These are phyloP conservation scores for Apiotrichum domesticum DNA, from an alignment of 1,284 basidiomycete genomes.

Conservation along the genomic window DNA sequence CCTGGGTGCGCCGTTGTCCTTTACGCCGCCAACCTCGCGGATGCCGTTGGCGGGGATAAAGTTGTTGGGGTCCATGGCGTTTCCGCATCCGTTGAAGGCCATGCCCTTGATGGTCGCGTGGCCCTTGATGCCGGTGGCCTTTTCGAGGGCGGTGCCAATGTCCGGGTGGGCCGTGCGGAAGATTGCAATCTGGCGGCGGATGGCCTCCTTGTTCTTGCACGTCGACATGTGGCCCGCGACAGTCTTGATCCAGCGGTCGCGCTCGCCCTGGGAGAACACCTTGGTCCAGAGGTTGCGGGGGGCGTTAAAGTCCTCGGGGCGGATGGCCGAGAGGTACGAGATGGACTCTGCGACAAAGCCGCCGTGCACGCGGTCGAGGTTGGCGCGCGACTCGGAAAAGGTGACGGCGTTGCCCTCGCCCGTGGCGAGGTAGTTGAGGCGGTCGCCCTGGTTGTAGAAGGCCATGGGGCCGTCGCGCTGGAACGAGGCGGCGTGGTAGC, in stretches of 20 bases:
- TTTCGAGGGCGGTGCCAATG: constrained; percentile 66
- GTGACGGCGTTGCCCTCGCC: constrained; percentile 45
- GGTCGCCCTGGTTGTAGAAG: constrained; percentile 68
- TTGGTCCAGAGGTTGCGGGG: constrained; percentile 71
- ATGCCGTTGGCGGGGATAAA: constrained; percentile 9
- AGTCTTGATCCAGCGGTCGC: constrained; percentile 67
- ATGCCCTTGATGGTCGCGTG: constrained; percentile 54
- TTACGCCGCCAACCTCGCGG: constrained; percentile 7
- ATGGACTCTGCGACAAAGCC: constrained; percentile 66
- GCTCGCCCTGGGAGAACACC: constrained; percentile 66
- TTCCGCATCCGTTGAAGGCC: constrained; percentile 51
- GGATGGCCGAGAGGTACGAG: constrained; percentile 67
- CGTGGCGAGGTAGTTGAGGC: constrained; percentile 79
- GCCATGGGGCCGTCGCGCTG: constrained; percentile 56
- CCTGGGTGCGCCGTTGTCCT: constrained; percentile 10
- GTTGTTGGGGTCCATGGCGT: constrained; percentile 14
- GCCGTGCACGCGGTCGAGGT: constrained; percentile 57
- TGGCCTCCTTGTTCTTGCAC: constrained; percentile 62
- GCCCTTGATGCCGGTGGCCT: constrained; percentile 56
- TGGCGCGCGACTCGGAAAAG: constrained; percentile 28
- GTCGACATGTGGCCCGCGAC: constrained; percentile 65
- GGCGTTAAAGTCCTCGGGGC: constrained; percentile 83
- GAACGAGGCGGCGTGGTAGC: constrained; percentile 68
- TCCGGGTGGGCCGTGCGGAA: constrained; percentile 70
- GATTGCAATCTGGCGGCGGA: constrained; percentile 66